These are phyloP conservation scores for Vanrija sp. DNA, from an alignment of 1,284 basidiomycete genomes.

Conservation along the genomic window DNA sequence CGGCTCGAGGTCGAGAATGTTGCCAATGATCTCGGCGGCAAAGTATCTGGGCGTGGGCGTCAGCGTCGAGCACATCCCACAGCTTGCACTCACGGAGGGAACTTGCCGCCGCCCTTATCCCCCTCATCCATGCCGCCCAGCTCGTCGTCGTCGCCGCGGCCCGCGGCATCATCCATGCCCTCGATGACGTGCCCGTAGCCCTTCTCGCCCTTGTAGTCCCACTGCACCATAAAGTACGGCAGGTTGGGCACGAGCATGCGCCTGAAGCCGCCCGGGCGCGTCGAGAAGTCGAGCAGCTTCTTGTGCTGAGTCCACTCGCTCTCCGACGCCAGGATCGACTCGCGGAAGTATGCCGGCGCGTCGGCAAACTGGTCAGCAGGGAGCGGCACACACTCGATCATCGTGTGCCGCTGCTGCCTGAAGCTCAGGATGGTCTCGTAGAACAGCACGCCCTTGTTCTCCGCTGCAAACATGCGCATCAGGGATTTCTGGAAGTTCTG, in stretches of 20 bases:
- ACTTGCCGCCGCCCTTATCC: constrained; percentile 80
- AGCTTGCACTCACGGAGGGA: constrained; percentile 63
- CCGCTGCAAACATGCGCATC: constrained; percentile 86
- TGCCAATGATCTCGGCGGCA: constrained; percentile 91
- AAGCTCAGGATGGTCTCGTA: constrained; percentile 86
- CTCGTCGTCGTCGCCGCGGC: constrained; percentile 59
- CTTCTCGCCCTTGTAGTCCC: constrained; percentile 94
- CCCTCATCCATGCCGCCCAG: constrained; percentile 69
- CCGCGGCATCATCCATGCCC: constrained; percentile 65
- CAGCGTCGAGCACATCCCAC: no score
- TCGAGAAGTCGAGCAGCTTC: constrained; percentile 89
- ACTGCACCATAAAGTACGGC: constrained; percentile 98
- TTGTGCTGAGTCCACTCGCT: constrained; percentile 97
- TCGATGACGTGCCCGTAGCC: constrained; percentile 97
- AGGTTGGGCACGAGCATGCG: constrained; percentile 90
- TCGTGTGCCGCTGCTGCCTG: constrained; percentile 82
- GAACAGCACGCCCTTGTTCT: constrained; percentile 86
- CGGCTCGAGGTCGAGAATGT: constrained; percentile 82
- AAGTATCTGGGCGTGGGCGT: constrained; percentile 70
- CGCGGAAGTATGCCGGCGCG: constrained; percentile 90
- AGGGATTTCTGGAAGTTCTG: constrained; percentile 99
- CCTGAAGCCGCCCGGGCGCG: constrained; percentile 81
- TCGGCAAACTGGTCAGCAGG: constrained; percentile 78
- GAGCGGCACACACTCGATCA: constrained; percentile 85
- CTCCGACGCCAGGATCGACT: constrained; percentile 86